Evolutionary conservation across 345 rosid genomes (phyloP).

Genomic region (Eucalyptus dawsonii): DNA sequence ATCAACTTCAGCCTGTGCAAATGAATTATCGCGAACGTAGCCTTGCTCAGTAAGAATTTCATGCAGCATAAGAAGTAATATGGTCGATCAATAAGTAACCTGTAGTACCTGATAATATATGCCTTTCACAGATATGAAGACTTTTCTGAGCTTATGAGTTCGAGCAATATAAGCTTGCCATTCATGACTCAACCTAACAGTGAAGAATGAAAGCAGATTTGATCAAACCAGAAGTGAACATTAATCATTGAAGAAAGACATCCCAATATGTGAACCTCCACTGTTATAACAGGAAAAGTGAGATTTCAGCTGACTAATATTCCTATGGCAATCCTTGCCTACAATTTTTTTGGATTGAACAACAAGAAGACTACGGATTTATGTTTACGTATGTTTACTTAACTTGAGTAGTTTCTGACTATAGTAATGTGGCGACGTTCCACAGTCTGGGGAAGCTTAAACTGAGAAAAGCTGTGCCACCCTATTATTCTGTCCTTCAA

Average conservation of each 20-base stretch:
- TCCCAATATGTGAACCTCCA: neutral
- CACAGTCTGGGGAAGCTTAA: neutral
- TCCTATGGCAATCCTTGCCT: neutral
- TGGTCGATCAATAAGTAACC: neutral
- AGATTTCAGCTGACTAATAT: neutral
- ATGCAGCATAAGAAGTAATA: neutral
- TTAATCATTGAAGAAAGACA: neutral
- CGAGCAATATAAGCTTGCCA: constrained; percentile 93
- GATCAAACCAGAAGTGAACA: neutral
- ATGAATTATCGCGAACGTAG: neutral
- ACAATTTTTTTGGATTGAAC: neutral
- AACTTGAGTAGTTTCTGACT: neutral
- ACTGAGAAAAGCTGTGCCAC: neutral
- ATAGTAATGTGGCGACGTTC: neutral
- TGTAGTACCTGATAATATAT: constrained; percentile 78
- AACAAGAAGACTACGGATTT: neutral
- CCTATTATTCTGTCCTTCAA: neutral
- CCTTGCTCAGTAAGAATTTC: neutral
- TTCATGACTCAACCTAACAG: constrained; percentile 74
- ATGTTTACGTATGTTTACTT: neutral
- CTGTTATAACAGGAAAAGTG: neutral
- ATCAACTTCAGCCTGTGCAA: constrained; percentile 76
- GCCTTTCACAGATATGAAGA: constrained; percentile 90
- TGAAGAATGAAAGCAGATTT: neutral
- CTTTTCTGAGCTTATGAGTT: constrained; percentile 69